phyloP scores from a whole-genome alignment of 2,329 filamentous ascomycete species.

The Dactylonectria estremocensis region DNA sequence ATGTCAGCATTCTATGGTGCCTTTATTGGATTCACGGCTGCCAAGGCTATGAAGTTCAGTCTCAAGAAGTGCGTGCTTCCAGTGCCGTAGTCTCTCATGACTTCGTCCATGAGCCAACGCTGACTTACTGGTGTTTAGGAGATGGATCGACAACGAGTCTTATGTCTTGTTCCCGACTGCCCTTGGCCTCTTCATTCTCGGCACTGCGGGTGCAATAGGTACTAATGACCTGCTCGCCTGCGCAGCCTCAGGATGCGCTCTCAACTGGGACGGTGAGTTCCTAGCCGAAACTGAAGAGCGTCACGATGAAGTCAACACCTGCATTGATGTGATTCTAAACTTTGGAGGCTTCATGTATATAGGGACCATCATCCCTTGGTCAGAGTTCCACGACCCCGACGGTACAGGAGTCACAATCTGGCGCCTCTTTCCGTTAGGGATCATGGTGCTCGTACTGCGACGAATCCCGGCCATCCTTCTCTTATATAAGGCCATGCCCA shows the following conservation, averaged over 20 bases:
- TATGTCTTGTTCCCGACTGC: conserved; percentile 68
- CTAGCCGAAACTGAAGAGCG: conserved; percentile 68
- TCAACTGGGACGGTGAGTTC: conserved; percentile 76
- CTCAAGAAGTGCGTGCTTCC: background rate
- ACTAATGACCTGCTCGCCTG: conserved; percentile 74
- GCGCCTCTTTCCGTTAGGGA: conserved; percentile 65
- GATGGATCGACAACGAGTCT: conserved; percentile 70
- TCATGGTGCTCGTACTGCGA: conserved; percentile 68
- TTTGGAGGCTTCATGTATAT: conserved; percentile 74
- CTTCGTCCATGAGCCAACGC: no score
- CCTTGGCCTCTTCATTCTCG: conserved; percentile 70
- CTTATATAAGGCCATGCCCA: conserved; percentile 69
- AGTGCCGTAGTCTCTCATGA: background rate
- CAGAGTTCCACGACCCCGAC: conserved; percentile 66
- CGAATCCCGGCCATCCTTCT: conserved; percentile 70
- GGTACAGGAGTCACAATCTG: conserved; percentile 67
- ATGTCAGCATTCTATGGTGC: no score
- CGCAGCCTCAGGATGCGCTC: conserved; percentile 70
- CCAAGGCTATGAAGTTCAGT: no score
- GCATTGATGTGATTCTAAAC: conserved; percentile 71
- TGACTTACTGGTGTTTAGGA: conserved; percentile 48
- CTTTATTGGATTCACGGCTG: no score
- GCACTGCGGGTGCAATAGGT: conserved; percentile 70
- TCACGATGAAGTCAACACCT: conserved; percentile 74
- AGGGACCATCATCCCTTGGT: conserved; percentile 70